Evolutionary conservation across 2,329 filamentous ascomycete species (phyloP), one percentile per base, ranked within the genome.

Genomic region (Gnomoniopsis smithogilvyi): DNA sequence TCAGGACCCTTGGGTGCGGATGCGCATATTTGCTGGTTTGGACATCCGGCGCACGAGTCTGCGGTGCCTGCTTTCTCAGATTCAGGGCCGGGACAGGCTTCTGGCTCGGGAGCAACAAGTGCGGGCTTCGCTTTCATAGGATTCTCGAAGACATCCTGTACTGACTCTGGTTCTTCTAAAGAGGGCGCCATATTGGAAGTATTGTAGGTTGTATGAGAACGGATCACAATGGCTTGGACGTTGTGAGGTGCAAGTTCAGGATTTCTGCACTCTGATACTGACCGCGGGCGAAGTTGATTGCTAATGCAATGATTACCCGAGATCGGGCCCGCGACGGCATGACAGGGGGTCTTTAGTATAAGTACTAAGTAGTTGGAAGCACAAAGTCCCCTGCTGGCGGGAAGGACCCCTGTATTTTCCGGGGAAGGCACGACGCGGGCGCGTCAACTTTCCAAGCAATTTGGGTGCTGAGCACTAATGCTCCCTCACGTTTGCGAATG

Each of bases 11-110:
- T 97, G 22, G 94, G 93, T 1, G 93, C 90, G 1, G 93, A 91
- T 19, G 94, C 93, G 78, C 95, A 99, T 68, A 99, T 96, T 51
- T 86, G 80, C 77, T 99, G 93, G 78, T 99, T 99, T 1, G 95
- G 95, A 70, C 95, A 99, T 56, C 93, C 93, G 51, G 89, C 91
- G 78, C 95, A 99, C 47, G 92, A 92, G 74, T 96, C 93, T 54
- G 85, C 84, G 61, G 80, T 80, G 63, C 87, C 87, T 58, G 87
- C 87, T 65, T 84, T 76, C 64, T 91, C 80, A 15, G 89, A 92
- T 70, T 94, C 90, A 3, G 91, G 95, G 0, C 95, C 95, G 3
- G 94, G 94, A 70, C 95, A 99, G 79, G 98, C 93, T 75, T 98
- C 92, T 77, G 94, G 94, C 71, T 98, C 93, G 45, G 95, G 94